Base-by-base conservation (phyloP, 129 eudicot species). In the Pulicaria dysenterica region DNA sequence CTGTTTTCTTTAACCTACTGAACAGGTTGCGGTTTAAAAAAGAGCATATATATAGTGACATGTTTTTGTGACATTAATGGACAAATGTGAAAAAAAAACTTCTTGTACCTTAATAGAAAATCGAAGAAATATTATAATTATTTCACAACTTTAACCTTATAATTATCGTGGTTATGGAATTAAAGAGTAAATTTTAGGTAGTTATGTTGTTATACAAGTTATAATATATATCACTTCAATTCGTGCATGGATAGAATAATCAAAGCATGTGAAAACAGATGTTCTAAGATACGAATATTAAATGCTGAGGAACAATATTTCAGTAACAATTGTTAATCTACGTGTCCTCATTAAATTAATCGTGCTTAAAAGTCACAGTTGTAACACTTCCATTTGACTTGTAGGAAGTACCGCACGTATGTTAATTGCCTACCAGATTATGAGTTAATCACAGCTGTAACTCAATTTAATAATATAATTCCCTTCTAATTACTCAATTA, bases 331-430 rank as follows among this genome's bases (percentile, higher is more conserved):
- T 61, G 61, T 72, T 57, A 58, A 34, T 24, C 15, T 48, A 7
- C 36, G n/a, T 16, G 11, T n/a, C 66, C 14, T 13, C 46, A 2
- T 39, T 17, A 48, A 12, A 7, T 38, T 61, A 49, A 7, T 60
- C 37, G 70, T 61, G 34, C 37, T 31, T 76, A 13, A 3, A 46
- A 56, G 74, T 77, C 75, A 76, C 51, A 67, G 80, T 76, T 77
- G 34, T 58, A 57, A 56, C 17, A 31, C 50, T 10, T 17, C 14
- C 71, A 17, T 49, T 56, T 49, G 76, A 75, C 71, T 77, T 60
- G 38, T 9, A 58, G 64, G 70, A 77, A 69, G 64, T 41, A n/a
- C 70, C 60, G 53, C 76, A 69, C 77, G 81, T 69, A 61, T 77
- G 81, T 13, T n/a, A n/a, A n/a, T n/a, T 61, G 76, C 77, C 51